Percentiles rank a stretch among this genome's conserved stretches.
phyloP scores from a whole-genome alignment of 176 grass and related monocot species.

The Metroxylon sagu region DNA sequence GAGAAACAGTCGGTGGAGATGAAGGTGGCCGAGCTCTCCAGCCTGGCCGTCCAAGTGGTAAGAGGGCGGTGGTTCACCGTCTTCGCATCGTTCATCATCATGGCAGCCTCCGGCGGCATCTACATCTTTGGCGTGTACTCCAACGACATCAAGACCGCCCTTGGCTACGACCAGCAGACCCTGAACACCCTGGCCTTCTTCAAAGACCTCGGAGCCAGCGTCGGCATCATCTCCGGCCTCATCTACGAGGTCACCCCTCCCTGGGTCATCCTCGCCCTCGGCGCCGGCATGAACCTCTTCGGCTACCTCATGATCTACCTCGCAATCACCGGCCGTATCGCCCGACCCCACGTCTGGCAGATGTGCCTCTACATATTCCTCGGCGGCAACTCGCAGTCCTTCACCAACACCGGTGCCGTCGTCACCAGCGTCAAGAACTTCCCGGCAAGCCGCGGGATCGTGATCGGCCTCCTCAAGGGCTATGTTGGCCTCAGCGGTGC shows the following conservation, averaged over 20 bases:
- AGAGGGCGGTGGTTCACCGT: slow-evolving; percentile 72
- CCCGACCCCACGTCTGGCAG: slow-evolving; percentile 43
- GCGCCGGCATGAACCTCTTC: slow-evolving; percentile 61
- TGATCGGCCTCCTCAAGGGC: slow-evolving; percentile 64
- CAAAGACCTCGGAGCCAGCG: slow-evolving; percentile 76
- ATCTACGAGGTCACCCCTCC: slow-evolving; percentile 57
- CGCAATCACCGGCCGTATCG: slow-evolving; percentile 29
- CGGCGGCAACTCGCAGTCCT: slow-evolving; percentile 63
- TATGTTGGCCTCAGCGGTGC: slow-evolving; percentile 80
- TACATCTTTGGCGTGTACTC: slow-evolving; percentile 82
- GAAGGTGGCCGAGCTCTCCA: background rate
- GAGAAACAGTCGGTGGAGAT: no score
- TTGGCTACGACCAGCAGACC: slow-evolving; percentile 68
- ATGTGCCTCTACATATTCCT: slow-evolving; percentile 72
- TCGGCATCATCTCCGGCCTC: slow-evolving; percentile 51
- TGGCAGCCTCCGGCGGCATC: slow-evolving; percentile 50
- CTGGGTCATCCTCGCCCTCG: slow-evolving; percentile 37
- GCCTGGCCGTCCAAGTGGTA: slow-evolving; percentile 28
- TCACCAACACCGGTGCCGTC: slow-evolving; percentile 66
- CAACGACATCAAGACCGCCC: slow-evolving; percentile 54
- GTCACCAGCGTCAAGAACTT: slow-evolving; percentile 76
- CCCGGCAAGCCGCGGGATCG: slow-evolving; percentile 48
- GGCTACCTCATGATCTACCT: slow-evolving; percentile 85
- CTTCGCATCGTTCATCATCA: slow-evolving; percentile 60
- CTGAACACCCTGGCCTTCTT: slow-evolving; percentile 81